A percentile compares a stretch with the other conserved stretches of the same genome.
phyloP scores from a whole-genome alignment of 345 rosid species.

The Rhodomyrtus tomentosa region DNA sequence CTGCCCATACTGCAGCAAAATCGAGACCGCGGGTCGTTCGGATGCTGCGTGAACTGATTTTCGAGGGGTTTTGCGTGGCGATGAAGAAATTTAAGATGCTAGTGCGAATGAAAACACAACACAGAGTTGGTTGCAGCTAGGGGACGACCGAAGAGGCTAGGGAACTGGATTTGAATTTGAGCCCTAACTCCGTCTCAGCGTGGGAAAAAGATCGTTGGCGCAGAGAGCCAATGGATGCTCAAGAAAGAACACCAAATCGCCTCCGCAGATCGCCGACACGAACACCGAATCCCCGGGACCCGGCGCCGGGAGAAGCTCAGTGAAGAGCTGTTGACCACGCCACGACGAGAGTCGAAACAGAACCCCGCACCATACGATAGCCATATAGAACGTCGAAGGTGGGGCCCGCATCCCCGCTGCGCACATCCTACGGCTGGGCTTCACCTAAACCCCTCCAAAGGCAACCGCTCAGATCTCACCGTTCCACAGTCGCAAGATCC shows the following conservation, averaged over 20 bases:
- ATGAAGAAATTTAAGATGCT: neutral
- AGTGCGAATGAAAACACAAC: neutral
- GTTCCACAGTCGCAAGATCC: neutral
- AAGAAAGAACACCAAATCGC: neutral
- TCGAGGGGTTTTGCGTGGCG: neutral
- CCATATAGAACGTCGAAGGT: neutral
- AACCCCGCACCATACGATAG: neutral
- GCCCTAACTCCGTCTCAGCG: neutral
- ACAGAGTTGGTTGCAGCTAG: neutral
- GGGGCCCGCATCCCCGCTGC: neutral
- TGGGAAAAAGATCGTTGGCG: neutral
- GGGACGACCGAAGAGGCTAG: neutral
- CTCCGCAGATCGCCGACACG: neutral
- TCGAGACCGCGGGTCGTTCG: neutral
- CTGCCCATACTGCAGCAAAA: slow-evolving; percentile 34
- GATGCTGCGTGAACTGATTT: neutral
- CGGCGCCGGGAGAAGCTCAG: neutral
- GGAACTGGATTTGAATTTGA: neutral
- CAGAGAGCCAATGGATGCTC: neutral
- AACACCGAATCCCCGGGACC: neutral
- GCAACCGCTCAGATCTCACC: neutral
- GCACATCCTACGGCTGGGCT: neutral
- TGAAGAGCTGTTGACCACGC: neutral
- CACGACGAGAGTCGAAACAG: neutral
- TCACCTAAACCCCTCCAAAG: neutral